Evolutionary conservation across 768 basidiomycete genomes (phyloP), one percentile per base, ranked within the genome.

Genomic region (Nidularia pulvinata): DNA sequence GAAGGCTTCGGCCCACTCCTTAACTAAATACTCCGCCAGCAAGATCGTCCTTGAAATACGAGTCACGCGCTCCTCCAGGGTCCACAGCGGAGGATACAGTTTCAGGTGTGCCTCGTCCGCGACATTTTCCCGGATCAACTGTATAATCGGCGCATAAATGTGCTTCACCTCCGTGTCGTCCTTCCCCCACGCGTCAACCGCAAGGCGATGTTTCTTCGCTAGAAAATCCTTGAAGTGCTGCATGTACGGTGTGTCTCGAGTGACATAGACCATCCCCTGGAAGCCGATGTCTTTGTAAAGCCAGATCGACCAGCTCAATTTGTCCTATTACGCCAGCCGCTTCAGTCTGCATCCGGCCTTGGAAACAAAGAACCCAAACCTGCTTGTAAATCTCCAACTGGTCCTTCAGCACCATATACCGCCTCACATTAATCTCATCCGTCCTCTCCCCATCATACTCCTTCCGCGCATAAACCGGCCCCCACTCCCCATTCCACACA

Each of bases 401-500:
- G 62, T 89, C 86, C 53, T 82, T 78, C 52, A 92, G 75, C 2
- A 91, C 88, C 19, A 64, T 72, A 65, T 84, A 86, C 36, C 91
- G 73, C 14, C 65, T 64, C 57, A 81, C 76, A 67, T 93, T 93
- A 67, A 88, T 88, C 43, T 65, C 65, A n/a, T 91, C 84, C 52
- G 83, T 88, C 50, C 73, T 69, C 4, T 75, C 76, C 1, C 87
- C 84, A n/a, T 83, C 81, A 53, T 79, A 83, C 46, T 84, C 76
- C 63, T 67, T 68, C 54, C 87, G 71, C 1, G 85, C 86, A 60
- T 92, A 93, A 13, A 93, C 89, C 1, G 90, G 89, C 6, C 91
- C 91, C 80, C 86, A 92, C 68, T 91, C 90, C 5, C 91, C 90
- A 60, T 90, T 88, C 88, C 86, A 85, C n/a, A 88, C 86, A 52